These are phyloP conservation scores for Botrytis hyacinthi DNA, from an alignment of 2,329 filamentous ascomycete species.

Conservation along the genomic window DNA sequence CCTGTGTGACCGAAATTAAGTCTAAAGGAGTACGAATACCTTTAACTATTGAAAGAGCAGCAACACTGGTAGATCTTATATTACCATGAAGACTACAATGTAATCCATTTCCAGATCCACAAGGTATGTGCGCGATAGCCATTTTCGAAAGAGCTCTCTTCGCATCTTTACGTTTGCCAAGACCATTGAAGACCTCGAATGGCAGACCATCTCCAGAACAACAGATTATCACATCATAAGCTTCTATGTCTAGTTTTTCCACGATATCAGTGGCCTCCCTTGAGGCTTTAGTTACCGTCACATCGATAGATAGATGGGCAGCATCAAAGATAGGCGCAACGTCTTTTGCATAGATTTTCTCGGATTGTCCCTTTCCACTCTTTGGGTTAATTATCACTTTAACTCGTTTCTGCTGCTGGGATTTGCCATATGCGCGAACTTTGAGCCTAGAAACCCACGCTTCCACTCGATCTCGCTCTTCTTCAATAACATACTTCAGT, in stretches of 20 bases:
- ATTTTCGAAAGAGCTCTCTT: constrained; percentile 67
- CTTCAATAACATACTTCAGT: constrained; percentile 44
- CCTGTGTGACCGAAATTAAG: constrained; percentile 82
- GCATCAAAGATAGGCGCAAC: constrained; percentile 79
- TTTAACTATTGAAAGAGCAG: constrained; percentile 80
- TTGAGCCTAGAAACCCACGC: constrained; percentile 64
- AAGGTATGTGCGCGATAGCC: constrained; percentile 81
- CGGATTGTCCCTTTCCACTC: constrained; percentile 74
- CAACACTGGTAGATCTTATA: constrained; percentile 54
- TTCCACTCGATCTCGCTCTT: constrained; percentile 34
- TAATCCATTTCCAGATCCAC: constrained; percentile 89
- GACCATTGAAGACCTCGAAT: constrained; percentile 89
- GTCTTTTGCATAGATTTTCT: constrained; percentile 67
- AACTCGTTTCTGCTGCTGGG: constrained; percentile 68
- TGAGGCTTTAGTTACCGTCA: constrained; percentile 64
- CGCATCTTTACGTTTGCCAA: constrained; percentile 73
- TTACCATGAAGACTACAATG: constrained; percentile 76
- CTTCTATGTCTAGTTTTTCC: constrained; percentile 70
- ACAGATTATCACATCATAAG: constrained; percentile 78
- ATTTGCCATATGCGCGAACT: constrained; percentile 63
- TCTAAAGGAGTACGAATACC: constrained; percentile 76
- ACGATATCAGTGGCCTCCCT: constrained; percentile 78
- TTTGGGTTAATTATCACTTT: constrained; percentile 88
- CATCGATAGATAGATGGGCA: constrained; percentile 73
- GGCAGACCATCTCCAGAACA: constrained; percentile 89